phyloP scores from a whole-genome alignment of 225 moss, liverwort and hornwort genomes.

The Physcomitrellopsis africana region DNA sequence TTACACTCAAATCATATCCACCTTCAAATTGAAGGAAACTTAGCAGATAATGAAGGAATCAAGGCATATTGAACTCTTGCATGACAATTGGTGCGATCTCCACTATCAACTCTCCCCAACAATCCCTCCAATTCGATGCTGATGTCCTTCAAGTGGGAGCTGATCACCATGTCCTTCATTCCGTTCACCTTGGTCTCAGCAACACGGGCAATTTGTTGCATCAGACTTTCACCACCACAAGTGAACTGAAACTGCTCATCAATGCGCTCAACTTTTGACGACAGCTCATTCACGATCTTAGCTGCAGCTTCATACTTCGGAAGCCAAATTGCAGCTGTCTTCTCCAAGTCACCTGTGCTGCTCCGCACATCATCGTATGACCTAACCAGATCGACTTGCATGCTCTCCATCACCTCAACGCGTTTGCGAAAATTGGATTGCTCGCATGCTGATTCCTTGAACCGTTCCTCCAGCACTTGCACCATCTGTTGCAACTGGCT shows the following conservation, averaged over 20 bases:
- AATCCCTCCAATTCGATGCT: conserved; percentile 48
- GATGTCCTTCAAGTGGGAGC: conserved; percentile 20
- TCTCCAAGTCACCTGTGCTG: conserved; percentile 60
- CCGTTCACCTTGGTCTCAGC: conserved; percentile 60
- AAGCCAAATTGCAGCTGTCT: conserved; percentile 78
- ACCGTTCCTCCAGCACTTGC: conserved; percentile 14
- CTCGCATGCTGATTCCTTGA: conserved; percentile 14
- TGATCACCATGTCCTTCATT: conserved; percentile 52
- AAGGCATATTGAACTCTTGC: conserved; percentile 2
- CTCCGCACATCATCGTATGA: conserved; percentile 59
- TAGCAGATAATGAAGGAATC: not conserved
- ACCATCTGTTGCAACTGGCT: conserved; percentile 33
- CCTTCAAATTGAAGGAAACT: not conserved
- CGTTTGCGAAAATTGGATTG: conserved; percentile 35
- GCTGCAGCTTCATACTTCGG: conserved; percentile 75
- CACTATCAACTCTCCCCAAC: conserved; percentile 42
- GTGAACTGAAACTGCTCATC: conserved; percentile 61
- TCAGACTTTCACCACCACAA: conserved; percentile 50
- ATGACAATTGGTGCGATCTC: conserved; percentile 56
- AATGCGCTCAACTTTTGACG: conserved; percentile 63
- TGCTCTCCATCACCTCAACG: conserved; percentile 57
- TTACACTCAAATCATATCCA: too few species aligned
- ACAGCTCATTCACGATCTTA: conserved; percentile 70
- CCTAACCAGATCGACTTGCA: conserved; percentile 58
- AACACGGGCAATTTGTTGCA: conserved; percentile 56